Base-by-base conservation (phyloP, 164 flowering plant species). In the Vitis cinerea region DNA sequence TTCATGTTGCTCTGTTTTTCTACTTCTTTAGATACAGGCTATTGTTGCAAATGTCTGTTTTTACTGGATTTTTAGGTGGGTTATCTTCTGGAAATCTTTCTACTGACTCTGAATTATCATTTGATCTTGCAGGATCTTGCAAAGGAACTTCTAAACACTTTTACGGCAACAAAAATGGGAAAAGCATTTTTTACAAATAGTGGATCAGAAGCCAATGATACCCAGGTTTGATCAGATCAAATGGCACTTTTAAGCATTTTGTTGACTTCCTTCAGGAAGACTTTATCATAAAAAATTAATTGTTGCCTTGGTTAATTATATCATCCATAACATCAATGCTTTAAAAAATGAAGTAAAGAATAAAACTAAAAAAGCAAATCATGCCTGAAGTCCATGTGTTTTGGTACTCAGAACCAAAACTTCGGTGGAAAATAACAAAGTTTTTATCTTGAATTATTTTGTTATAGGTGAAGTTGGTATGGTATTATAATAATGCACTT, bases 131-230 rank as follows among this genome's bases (percentile, higher is more conserved):
- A 95, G 99, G 99, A 93, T 79, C 94, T 95, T 65, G 98, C 99
- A 49, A 86, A 75, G 68, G 98, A 91, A 59, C 88, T 95, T 69
- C 70, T 87, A 64, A 85, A 84, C 29, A 83, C 70, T 3, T 95
- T 95, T 75, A 95, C 96, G 10, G 96, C 98, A 15, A 82, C 51
- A 1, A 83, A 93, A 80, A 95, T 93, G 99, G 96, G 78, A 58
- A 95, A 90, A 74, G 97, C 58, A 8, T 91, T 95, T 75, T 95
- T 95, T 80, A 84, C 95, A 49, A 95, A 95, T 59, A 95, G 98
- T 79, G 99, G 99, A 69, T 95, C 99, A 53, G 98, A 95, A 80
- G 99, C 98, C 74, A 95, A 93, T 80, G 99, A 93, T 79, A 72
- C 94, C 52, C 99, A 95, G 97, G 98, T 90, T 61, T 68, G n/a